Conservation (phyloP, 345 rosid genomes). For the Euphorbia pulcherrima region DNA sequence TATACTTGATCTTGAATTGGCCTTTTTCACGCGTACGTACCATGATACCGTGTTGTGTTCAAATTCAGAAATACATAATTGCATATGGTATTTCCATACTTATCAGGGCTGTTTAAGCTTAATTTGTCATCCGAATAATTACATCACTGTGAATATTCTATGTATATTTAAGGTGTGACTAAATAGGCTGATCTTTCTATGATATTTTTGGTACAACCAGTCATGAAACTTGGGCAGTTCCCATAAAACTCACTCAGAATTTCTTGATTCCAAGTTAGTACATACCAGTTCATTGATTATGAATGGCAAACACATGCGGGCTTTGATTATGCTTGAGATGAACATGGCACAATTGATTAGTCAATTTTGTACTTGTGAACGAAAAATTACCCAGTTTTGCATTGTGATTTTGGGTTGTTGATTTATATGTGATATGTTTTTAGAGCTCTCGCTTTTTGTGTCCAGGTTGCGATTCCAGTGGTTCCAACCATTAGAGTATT, state of each 20-base stretch:
- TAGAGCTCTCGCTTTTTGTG: neutral
- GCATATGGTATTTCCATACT: too few relatives aligned
- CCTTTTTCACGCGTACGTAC: neutral
- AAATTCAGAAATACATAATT: neutral
- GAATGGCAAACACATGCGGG: too few relatives aligned
- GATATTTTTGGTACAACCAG: neutral
- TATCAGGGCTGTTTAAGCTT: neutral
- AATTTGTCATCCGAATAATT: neutral
- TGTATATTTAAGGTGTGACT: neutral
- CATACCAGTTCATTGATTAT: neutral
- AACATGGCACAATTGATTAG: neutral
- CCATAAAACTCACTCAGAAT: neutral
- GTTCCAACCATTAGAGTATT: constrained; percentile 87
- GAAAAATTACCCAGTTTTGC: neutral
- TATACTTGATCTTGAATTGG: neutral
- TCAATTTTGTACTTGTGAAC: neutral
- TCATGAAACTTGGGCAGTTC: neutral
- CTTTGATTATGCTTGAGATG: neutral
- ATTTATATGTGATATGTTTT: too few relatives aligned
- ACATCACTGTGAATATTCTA: neutral
- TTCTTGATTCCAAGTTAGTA: neutral
- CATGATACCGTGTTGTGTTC: neutral
- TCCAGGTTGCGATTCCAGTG: constrained; percentile 95
- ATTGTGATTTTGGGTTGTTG: neutral
- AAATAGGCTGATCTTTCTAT: neutral